These are phyloP conservation scores for Saturnispora sanitii DNA, from an alignment of 805 yeast genomes.

Conservation along the genomic window DNA sequence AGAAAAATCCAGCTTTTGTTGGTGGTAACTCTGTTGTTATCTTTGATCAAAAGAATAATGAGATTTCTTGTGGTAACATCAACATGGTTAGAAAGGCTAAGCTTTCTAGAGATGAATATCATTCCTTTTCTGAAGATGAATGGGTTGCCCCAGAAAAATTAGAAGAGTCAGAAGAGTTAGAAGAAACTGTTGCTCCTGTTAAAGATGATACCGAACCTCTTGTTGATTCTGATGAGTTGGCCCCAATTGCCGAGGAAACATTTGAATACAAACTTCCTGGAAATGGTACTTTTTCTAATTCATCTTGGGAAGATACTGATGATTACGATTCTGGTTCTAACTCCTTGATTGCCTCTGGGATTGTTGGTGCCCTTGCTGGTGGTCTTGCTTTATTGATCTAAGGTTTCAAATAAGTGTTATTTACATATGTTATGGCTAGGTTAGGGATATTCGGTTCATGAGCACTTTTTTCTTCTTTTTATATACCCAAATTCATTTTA, in stretches of 20 bases:
- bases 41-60: constrained; percentile 45
- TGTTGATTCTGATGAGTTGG: neutral
- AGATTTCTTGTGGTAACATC: constrained; percentile 57
- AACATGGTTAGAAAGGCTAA: constrained; percentile 23
- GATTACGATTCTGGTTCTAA: constrained; percentile 10
- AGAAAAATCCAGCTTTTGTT: constrained; percentile 44
- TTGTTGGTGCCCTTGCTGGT: constrained; percentile 19
- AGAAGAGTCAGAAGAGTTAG: constrained; percentile 1
- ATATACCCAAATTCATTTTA: too few relatives aligned
- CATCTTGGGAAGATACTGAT: neutral
- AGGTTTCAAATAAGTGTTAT: too few relatives aligned
- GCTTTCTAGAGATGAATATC: constrained; percentile 20
- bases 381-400: constrained; percentile 19
- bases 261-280: neutral
- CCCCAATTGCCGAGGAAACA: neutral
- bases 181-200: neutral
- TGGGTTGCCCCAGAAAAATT: neutral
- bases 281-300: neutral
- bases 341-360: constrained; percentile 7
- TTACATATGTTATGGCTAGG: too few relatives aligned
- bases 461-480: too few relatives aligned
- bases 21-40: constrained; percentile 49
- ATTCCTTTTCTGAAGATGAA: constrained; percentile 6
- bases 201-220: neutral
- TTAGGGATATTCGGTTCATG: too few relatives aligned